Evolutionary conservation across 176 grass and related monocot genomes (phyloP), one percentile per base, ranked within the genome.

Genomic region (Juncus effusus): DNA sequence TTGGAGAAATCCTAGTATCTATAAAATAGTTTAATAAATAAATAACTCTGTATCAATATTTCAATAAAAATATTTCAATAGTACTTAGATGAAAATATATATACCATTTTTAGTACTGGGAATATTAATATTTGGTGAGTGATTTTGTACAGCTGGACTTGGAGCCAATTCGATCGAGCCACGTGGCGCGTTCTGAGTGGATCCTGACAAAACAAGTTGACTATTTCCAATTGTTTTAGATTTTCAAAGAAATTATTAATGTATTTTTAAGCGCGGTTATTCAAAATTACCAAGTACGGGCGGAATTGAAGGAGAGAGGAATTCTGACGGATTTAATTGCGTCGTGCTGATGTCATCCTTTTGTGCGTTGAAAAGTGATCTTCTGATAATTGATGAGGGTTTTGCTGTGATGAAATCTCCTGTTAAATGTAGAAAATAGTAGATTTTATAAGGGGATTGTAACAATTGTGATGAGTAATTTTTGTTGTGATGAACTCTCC

Each of bases 371-470:
- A 80, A 60, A 67, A 93, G 69, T 54, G 65, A 51, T 83, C 82
- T 84, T 51, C 77, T 74, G 75, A 60, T 56, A 64, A 84, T 64
- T 56, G 61, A 69, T 59, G 72, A 75, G 60, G 87, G 69, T 53
- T 70, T 80, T 37, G 9, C 9, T 5, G 44, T 9, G 44, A 57
- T 57, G 39, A 74, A 76, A 74, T 79, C 82, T 85, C 16, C 55
- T 69, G 61, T 72, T 71, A 36, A 76, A 75, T 47, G 42, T 64
- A 63, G 36, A 50, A 69, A 77, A 59, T 35, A 81, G 28, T 78
- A 66, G 5, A 40, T 55, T 69, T 67, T 67, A 62, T 72, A 7
- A 47, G 44, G 4, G 44, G 9, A 47, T 5, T 47, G 4, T 47
- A 47, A 9, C 19, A 28, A 28, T 28, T 28, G 19, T 28, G 19